A percentile compares a stretch with the other conserved stretches of the same genome.
Conservation (phyloP, 2,329 filamentous ascomycete genomes). For the Pyrenophora tritici-repentis region DNA sequence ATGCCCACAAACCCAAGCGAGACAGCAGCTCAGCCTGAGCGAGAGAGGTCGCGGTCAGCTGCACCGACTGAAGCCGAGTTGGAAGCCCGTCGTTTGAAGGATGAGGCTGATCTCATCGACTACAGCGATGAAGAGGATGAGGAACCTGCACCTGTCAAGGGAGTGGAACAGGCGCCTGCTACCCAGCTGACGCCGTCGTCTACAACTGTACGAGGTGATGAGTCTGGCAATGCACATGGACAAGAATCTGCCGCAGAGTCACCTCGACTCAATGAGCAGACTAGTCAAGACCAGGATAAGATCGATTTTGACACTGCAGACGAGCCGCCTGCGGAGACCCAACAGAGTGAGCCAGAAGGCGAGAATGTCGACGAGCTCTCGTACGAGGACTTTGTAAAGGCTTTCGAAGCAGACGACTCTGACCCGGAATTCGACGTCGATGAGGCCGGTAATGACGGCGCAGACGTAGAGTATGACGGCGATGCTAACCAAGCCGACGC, state of each 20-base stretch:
- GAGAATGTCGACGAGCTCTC: conserved; percentile 19
- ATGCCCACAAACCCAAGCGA: neutral
- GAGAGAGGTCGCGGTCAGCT: neutral
- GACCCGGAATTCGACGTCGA: conserved; percentile 21
- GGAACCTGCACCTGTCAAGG: conserved; percentile 17
- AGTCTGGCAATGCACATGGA: conserved; percentile 20
- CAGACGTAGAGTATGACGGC: conserved; percentile 21
- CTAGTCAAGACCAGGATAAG: conserved; percentile 7
- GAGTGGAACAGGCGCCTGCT: conserved; percentile 9
- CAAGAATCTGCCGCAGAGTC: conserved; percentile 2
- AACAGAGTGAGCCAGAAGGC: conserved; percentile 16
- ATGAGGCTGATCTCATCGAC: conserved; percentile 53
- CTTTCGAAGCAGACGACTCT: conserved; percentile 15
- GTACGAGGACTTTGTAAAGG: conserved; percentile 25
- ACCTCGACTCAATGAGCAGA: conserved; percentile 2
- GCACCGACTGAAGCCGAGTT: conserved; percentile 3
- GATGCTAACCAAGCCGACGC: conserved; percentile 33
- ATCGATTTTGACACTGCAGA: conserved; percentile 6
- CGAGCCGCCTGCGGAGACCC: neutral
- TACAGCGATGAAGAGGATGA: conserved; percentile 57
- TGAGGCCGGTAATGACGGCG: conserved; percentile 17
- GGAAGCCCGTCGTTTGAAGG: conserved; percentile 22
- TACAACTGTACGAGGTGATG: conserved; percentile 43
- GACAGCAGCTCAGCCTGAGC: conserved; percentile 1
- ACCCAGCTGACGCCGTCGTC: conserved; percentile 35